Conservation (phyloP, 179 eudicot genomes). For the Patellifolia procumbens region DNA sequence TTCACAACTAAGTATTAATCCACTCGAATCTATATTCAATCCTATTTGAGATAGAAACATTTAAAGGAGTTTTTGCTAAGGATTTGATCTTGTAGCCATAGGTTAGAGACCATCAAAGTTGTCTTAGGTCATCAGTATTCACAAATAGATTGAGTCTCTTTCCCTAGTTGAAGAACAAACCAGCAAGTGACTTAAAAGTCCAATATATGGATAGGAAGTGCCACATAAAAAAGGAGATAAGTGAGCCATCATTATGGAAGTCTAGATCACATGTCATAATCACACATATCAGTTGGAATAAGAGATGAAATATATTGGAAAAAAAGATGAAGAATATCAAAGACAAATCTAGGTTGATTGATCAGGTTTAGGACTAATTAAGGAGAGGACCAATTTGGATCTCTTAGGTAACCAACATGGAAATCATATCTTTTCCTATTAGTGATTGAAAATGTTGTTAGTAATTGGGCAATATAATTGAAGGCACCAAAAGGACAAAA, state of each 20-base stretch:
- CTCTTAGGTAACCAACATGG: neutral
- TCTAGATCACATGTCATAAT: conserved; percentile 20
- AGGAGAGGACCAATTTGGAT: neutral
- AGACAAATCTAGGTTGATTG: conserved; percentile 21
- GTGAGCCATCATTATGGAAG: conserved; percentile 16
- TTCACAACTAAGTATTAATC: no score
- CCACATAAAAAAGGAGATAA: conserved; percentile 5
- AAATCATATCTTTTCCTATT: neutral
- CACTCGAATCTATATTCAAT: no score
- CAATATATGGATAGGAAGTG: conserved; percentile 8
- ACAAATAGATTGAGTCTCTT: neutral
- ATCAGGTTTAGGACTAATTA: neutral
- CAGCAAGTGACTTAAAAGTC: conserved; percentile 6
- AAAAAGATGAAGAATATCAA: conserved; percentile 19
- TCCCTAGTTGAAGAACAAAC: neutral
- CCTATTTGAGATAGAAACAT: no score
- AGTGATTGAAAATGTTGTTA: neutral
- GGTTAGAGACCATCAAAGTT: neutral
- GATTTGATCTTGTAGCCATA: no score
- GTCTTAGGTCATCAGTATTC: neutral
- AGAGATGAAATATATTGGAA: neutral
- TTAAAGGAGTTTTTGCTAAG: no score
- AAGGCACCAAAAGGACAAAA: no score
- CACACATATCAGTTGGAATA: conserved; percentile 6
- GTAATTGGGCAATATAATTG: neutral